These are phyloP conservation scores for Elongisporangium senticosum DNA, from an alignment of 352 stramenopile species.

Conservation along the genomic window DNA sequence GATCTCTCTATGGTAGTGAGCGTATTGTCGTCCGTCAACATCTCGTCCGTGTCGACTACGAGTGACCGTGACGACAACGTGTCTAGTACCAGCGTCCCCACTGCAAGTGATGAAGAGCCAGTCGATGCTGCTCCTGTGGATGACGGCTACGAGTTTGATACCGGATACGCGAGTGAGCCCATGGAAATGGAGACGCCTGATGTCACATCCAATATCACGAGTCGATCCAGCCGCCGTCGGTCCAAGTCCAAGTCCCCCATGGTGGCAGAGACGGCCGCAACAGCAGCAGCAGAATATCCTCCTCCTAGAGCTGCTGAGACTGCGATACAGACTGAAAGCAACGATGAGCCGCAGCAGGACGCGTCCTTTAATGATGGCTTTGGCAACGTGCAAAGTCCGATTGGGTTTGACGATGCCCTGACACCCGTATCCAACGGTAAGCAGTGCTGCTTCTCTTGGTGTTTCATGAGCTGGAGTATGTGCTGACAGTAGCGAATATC, in stretches of 20 bases:
- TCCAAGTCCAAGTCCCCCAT: conserved; percentile 22
- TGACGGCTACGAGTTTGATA: not conserved
- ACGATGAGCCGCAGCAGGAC: conserved; percentile 21
- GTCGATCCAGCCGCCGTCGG: conserved; percentile 17
- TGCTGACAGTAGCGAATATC: not conserved
- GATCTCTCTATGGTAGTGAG: conserved; percentile 19
- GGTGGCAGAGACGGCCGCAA: conserved; percentile 3
- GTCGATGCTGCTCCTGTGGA: not conserved
- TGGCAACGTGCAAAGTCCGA: conserved; percentile 42
- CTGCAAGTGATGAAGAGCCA: not conserved
- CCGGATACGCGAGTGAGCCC: not conserved
- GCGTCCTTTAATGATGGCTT: conserved; percentile 50
- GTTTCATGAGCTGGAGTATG: not conserved
- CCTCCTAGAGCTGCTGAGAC: conserved; percentile 12
- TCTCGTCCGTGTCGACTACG: not conserved
- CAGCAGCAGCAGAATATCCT: not conserved
- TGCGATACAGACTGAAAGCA: conserved; percentile 10
- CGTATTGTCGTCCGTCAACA: conserved; percentile 7
- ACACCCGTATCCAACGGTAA: conserved; percentile 63
- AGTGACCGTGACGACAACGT: not conserved
- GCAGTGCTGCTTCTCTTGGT: not conserved
- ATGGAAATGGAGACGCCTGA: conserved; percentile 30
- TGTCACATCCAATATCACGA: conserved; percentile 34
- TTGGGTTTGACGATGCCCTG: conserved; percentile 55
- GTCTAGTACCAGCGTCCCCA: not conserved